phyloP scores from a whole-genome alignment of 768 basidiomycete species.

The Terana coerulea region DNA sequence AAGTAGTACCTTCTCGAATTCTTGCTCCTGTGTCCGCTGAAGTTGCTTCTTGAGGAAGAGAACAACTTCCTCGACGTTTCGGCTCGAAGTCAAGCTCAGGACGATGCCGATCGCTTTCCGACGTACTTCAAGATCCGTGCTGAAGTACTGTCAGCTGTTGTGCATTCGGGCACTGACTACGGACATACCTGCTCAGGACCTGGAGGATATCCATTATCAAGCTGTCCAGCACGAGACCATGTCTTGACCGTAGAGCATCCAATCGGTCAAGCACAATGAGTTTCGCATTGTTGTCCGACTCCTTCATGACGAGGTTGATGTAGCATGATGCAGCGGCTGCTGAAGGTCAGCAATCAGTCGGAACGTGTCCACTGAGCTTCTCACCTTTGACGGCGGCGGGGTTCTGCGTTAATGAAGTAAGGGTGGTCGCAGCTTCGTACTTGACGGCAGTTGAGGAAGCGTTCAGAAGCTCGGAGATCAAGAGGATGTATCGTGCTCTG shows the following conservation, averaged over 20 bases:
- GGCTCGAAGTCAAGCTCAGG: slow-evolving; percentile 86
- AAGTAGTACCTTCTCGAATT: slow-evolving; percentile 80
- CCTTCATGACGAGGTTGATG: slow-evolving; percentile 87
- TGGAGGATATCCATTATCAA: slow-evolving; percentile 96
- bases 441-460: slow-evolving; percentile 91
- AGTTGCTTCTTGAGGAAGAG: slow-evolving; percentile 97
- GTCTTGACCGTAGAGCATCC: slow-evolving; percentile 74
- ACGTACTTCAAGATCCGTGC: slow-evolving; percentile 95
- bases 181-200: slow-evolving; percentile 68
- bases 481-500: slow-evolving; percentile 86
- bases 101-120: slow-evolving; percentile 89
- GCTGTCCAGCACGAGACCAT: slow-evolving; percentile 84
- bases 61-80: slow-evolving; percentile 97
- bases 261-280: slow-evolving; percentile 94
- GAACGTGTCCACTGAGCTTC: slow-evolving; percentile 5
- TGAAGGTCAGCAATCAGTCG: neutral
- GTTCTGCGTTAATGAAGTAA: slow-evolving; percentile 93
- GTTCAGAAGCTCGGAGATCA: slow-evolving; percentile 89
- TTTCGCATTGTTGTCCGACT: slow-evolving; percentile 99
- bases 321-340: slow-evolving; percentile 86
- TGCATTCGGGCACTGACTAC: neutral
- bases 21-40: slow-evolving; percentile 86
- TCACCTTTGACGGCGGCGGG: slow-evolving; percentile 93
- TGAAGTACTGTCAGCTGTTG: slow-evolving; percentile 25
- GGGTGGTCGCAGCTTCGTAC: slow-evolving; percentile 94